These are phyloP conservation scores for Cyclotella baltica DNA, from an alignment of 108 stramenopile genomes.

Conservation along the genomic window DNA sequence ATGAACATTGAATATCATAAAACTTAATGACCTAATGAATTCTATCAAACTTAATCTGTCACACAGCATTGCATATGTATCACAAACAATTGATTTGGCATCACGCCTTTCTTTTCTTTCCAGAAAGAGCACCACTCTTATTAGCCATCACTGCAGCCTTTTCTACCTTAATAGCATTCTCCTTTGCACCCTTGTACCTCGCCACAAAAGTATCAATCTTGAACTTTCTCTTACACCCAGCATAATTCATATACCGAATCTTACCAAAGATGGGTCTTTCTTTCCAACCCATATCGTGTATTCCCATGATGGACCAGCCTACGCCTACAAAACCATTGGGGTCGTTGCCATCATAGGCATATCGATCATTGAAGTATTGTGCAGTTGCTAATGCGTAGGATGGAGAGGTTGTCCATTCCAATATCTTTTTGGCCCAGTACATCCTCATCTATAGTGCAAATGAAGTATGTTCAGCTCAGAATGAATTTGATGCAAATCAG, in stretches of 20 bases:
- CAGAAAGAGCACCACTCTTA: conserved; percentile 24
- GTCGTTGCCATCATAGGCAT: conserved; percentile 95
- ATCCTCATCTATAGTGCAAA: conserved; percentile 76
- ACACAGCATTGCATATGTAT: too few species aligned
- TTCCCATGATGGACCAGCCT: conserved; percentile 96
- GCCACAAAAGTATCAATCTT: conserved; percentile 86
- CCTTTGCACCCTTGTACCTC: conserved; percentile 71
- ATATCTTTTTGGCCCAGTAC: conserved; percentile 99
- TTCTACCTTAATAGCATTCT: conserved; percentile 67
- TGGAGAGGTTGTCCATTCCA: conserved; percentile 96
- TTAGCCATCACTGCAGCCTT: conserved; percentile 30
- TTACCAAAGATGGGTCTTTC: conserved; percentile 96
- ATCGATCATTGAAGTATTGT: conserved; percentile 97
- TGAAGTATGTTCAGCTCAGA: background rate
- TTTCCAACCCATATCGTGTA: conserved; percentile 96
- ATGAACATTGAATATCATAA: too few species aligned
- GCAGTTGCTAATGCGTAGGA: conserved; percentile 84
- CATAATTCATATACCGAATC: conserved; percentile 98
- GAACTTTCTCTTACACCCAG: conserved; percentile 96
- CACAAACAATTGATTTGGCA: too few species aligned
- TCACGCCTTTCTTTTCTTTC: conserved; percentile 44
- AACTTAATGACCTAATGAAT: too few species aligned
- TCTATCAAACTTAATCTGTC: too few species aligned
- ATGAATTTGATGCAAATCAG: background rate
- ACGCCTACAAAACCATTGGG: conserved; percentile 99